Base-by-base conservation (phyloP, 208 protist genomes). In the Trypanosoma brucei region DNA sequence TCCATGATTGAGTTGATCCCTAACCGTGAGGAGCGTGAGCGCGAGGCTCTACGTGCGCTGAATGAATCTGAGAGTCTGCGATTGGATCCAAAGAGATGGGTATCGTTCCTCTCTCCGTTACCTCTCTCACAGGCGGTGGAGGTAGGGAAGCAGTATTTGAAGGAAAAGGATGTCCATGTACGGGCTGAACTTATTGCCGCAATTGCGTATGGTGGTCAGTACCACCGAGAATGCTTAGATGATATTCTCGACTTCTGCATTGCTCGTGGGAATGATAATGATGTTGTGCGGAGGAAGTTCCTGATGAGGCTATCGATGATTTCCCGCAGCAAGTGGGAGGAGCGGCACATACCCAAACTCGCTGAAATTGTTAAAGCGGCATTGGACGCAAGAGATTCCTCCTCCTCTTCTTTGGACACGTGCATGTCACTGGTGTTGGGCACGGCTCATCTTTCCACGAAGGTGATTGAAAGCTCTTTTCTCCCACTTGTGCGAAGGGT, bases 211-310 rank as follows among this genome's bases (percentile, higher is more conserved):
- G 36, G 38, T 54, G 65, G 65, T 36, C 35, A 11, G 1, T 70
- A 38, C 31, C 52, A 64, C 46, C 37, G 48, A 39, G 49, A 64
- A 30, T 45, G 56, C 40, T 39, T 70, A 35, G 50, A 59, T 22
- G 58, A 70, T 48, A 59, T 70, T 39, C 57, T 70, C 49, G 51
- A 62, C 30, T 70, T 70, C 46, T 70, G 65, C 38, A 13, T 64
- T 8, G 9, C n/a, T 5, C 49, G 57, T 39, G 22, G 34, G 1
- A 62, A 53, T 7, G 65, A 70, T 42, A 48, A 44, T 14, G 65
- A 70, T 55, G 0, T 52, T 57, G 65, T 70, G n/a, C 56, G 57
- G 34, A 9, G 57, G 8, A 3, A 38, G 34, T 58, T 70, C 30
- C 31, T 70, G 14, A 35, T 1, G n/a, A 1, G 22, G 9, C 11